phyloP scores from a whole-genome alignment of 805 yeast species.

The Starmerella gropengiesseri region DNA sequence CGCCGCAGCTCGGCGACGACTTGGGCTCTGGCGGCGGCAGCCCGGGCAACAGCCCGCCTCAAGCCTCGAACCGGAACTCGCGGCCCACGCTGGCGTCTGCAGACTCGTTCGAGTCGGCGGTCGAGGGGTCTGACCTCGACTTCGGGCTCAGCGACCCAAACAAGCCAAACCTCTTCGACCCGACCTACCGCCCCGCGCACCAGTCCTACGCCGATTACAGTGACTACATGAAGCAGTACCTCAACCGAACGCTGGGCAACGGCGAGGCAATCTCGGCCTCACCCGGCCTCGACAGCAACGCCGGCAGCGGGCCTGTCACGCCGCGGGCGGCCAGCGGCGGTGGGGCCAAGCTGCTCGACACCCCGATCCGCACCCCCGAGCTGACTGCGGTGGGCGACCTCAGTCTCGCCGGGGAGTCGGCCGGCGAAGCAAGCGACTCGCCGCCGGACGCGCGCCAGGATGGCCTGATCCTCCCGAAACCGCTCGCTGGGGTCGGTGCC shows the following conservation, averaged over 20 bases:
- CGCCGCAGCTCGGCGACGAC: slow-evolving; percentile 12
- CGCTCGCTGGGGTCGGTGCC: not conserved
- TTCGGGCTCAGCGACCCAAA: not conserved
- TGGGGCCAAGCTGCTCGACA: slow-evolving; percentile 16
- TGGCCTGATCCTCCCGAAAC: slow-evolving; percentile 1
- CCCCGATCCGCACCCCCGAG: slow-evolving; percentile 19
- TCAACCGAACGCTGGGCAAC: slow-evolving; percentile 10
- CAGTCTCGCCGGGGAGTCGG: not conserved
- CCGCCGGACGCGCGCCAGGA: slow-evolving; percentile 1
- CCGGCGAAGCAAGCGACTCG: not conserved
- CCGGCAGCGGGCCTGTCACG: not conserved
- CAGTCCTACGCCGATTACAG: slow-evolving; percentile 25
- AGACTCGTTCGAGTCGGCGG: slow-evolving; percentile 25
- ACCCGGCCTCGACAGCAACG: not conserved
- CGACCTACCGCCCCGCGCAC: slow-evolving; percentile 19
- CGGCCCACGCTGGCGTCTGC: slow-evolving; percentile 15
- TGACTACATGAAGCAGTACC: slow-evolving; percentile 25
- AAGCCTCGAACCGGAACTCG: slow-evolving; percentile 8
- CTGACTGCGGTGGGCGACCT: not conserved
- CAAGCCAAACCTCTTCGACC: slow-evolving; percentile 8
- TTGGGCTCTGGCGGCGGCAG: slow-evolving; percentile 5
- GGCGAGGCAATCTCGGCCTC: not conserved
- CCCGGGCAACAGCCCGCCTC: not conserved
- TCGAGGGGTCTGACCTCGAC: slow-evolving; percentile 14
- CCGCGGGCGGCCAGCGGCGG: not conserved